Conservation (phyloP, 208 protist genomes). For the Naegleria lovaniensis region DNA sequence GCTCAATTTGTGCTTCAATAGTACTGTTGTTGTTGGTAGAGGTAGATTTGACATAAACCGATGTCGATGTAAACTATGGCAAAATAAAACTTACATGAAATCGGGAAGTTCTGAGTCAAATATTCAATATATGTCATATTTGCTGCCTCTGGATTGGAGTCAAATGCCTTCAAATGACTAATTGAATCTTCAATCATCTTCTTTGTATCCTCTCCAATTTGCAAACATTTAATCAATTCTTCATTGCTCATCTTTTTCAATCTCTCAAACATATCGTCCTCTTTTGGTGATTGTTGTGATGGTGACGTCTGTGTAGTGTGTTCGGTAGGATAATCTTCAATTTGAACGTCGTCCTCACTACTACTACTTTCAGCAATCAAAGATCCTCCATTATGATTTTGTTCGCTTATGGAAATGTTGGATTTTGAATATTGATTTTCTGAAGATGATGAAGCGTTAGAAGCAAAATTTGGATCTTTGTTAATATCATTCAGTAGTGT, state of each 20-base stretch:
- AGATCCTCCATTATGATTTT: background rate
- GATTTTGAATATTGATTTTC: too few species aligned
- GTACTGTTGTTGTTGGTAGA: background rate
- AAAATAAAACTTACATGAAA: background rate
- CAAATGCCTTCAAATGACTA: background rate
- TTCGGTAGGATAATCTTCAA: background rate
- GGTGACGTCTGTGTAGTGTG: background rate
- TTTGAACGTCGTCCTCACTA: background rate
- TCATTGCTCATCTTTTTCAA: background rate
- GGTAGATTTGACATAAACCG: background rate
- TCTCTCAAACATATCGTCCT: background rate
- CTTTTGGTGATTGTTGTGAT: background rate
- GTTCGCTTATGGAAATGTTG: background rate
- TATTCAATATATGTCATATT: background rate
- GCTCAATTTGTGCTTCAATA: background rate
- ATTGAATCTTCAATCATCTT: background rate
- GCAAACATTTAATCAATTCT: background rate
- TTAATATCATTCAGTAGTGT: background rate
- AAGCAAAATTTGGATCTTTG: too few species aligned
- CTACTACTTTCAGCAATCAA: background rate
- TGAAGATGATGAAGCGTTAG: too few species aligned
- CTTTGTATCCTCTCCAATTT: background rate
- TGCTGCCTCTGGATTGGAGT: background rate
- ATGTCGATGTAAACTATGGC: too few species aligned
- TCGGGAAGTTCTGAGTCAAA: constrained; percentile 7